Evolutionary conservation across 805 yeast species (phyloP).

Genomic region (Barnettozyma salicaria): DNA sequence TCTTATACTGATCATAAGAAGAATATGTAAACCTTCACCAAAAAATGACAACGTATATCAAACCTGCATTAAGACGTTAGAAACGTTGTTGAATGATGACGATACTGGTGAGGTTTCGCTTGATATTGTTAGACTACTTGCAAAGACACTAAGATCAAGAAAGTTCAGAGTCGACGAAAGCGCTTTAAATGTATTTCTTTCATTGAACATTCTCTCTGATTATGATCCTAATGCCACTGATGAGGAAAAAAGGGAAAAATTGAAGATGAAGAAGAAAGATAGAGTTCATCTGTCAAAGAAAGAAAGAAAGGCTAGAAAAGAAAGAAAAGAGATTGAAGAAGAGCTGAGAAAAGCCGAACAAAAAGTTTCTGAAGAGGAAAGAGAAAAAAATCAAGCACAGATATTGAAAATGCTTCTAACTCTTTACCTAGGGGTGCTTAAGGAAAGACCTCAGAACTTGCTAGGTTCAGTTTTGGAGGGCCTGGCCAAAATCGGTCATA

Average conservation of each 20-base stretch:
- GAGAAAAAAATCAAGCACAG: constrained; percentile 81
- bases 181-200: constrained; percentile 64
- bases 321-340: constrained; percentile 78
- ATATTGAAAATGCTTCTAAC: constrained; percentile 67
- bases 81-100: constrained; percentile 69
- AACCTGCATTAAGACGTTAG: constrained; percentile 59
- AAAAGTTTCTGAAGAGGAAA: constrained; percentile 79
- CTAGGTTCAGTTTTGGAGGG: constrained; percentile 92
- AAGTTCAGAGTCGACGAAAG: constrained; percentile 79
- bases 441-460: constrained; percentile 52
- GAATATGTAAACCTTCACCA: constrained; percentile 55
- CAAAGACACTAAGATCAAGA: constrained; percentile 67
- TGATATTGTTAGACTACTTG: constrained; percentile 62
- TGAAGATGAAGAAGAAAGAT: constrained; percentile 73
- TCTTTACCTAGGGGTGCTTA: constrained; percentile 72
- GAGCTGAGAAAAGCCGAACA: constrained; percentile 85
- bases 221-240: constrained; percentile 60
- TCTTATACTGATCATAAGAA: constrained; percentile 56
- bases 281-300: constrained; percentile 87
- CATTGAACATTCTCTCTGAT: constrained; percentile 59
- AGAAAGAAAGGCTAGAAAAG: constrained; percentile 83
- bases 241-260: constrained; percentile 38
- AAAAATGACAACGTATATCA: constrained; percentile 42
- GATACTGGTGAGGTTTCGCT: constrained; percentile 75
- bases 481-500: constrained; percentile 79